Base-by-base conservation (phyloP, 192 early-diverging fungal species). In the Obelidium mucronatum region DNA sequence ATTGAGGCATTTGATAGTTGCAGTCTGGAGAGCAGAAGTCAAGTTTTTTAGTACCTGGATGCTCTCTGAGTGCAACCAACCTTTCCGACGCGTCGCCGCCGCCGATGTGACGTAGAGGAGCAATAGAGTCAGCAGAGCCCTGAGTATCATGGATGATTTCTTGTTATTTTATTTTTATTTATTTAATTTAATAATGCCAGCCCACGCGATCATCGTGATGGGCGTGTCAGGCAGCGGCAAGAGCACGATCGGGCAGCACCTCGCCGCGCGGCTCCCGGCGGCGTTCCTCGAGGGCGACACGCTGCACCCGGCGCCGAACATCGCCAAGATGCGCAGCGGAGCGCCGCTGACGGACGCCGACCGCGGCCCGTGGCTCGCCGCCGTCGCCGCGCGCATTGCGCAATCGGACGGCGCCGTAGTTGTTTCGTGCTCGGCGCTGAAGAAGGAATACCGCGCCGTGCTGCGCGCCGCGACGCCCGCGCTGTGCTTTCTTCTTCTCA, bases 201-300 rank as follows among this genome's bases (percentile, higher is more conserved):
- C n/a, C n/a, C n/a, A n/a, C n/a, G n/a, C n/a, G 8, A 8, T 37
- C 33, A 40, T 77, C 40, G 60, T 74, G 33, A 24, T 75, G 11
- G 76, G 76, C 56, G 68, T 78, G 30, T 35, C 76, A 15, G 76
- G 76, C 39, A 64, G 59, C 35, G 76, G 76, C 26, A 78, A 78
- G 56, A 53, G 52, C 19, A 54, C 76, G 17, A 34, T 76, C 24
- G 74, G 52, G 39, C 2, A 34, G 31, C n/a, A 58, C 13, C 28
- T 78, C 11, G 59, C 59, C 4, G n/a, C n/a, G n/a, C n/a, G n/a
- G n/a, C n/a, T n/a, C n/a, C n/a, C n/a, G n/a, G 30, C 34, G 13
- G 30, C 15, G 22, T 78, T 78, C n/a, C 30, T 78, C 30, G 76
- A 78, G 17, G 76, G 62, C 31, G 76, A 78, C 40, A 54, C 62